Conservation (phyloP, 2,329 filamentous ascomycete genomes). For the Colletotrichum caudatum region DNA sequence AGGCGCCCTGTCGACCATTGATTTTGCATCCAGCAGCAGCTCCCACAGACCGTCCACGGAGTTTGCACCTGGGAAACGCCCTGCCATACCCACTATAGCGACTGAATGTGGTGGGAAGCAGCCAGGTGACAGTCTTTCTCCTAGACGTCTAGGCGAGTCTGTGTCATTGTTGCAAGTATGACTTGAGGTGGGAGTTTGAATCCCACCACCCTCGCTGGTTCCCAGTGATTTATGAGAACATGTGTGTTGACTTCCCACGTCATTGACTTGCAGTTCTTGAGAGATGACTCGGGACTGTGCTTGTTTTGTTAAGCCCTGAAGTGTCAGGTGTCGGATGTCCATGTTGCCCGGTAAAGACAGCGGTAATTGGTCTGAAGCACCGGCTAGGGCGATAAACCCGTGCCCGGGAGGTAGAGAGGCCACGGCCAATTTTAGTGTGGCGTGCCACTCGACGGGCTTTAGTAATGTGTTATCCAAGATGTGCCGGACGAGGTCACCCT, state of each 20-base stretch:
- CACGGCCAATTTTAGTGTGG: not conserved
- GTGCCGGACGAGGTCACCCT: not conserved
- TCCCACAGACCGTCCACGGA: conserved; percentile 53
- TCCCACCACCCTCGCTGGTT: not conserved
- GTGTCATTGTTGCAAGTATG: not conserved
- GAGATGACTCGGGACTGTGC: not conserved
- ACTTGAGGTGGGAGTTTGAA: not conserved
- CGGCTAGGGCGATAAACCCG: not conserved
- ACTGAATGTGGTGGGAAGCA: conserved; percentile 53
- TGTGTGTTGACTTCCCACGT: not conserved
- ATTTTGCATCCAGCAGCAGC: conserved; percentile 40
- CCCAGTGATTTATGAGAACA: not conserved
- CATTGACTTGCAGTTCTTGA: too few species aligned
- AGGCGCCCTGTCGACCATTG: conserved; percentile 21
- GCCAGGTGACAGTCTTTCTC: conserved; percentile 43
- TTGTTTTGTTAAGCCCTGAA: not conserved
- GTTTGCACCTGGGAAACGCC: conserved; percentile 56
- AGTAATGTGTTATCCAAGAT: conserved; percentile 19
- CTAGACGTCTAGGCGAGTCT: not conserved
- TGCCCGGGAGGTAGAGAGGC: not conserved
- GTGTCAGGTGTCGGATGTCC: not conserved
- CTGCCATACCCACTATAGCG: conserved; percentile 57
- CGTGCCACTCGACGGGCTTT: conserved; percentile 3
- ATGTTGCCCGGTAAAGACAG: not conserved
- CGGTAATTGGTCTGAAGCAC: not conserved